A percentile compares a stretch with the other conserved stretches of the same genome.
Conservation (phyloP, 208 protist genomes). For the Angomonas ambiguus region DNA sequence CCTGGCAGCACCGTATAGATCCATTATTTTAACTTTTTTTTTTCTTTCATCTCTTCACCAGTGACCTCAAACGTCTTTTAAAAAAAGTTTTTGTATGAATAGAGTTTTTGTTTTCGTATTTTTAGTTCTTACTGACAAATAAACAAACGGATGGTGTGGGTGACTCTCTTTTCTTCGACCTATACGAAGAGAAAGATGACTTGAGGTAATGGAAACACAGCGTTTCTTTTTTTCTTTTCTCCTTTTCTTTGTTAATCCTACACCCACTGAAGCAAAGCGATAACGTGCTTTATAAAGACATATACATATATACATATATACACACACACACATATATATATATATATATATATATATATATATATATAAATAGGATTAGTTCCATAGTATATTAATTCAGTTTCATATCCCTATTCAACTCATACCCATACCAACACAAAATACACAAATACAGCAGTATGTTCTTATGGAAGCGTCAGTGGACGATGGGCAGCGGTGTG, state of each 20-base stretch:
- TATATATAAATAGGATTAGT: too few relatives aligned
- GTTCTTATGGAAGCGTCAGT: not conserved
- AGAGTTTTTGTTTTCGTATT: not conserved
- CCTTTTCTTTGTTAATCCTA: conserved; percentile 3
- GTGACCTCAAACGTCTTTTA: not conserved
- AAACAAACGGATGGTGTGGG: too few relatives aligned
- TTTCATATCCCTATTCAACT: too few relatives aligned
- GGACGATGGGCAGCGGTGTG: not conserved
- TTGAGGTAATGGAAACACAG: too few relatives aligned
- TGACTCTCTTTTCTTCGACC: conserved; percentile 3
- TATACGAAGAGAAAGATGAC: too few relatives aligned
- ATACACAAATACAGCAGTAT: not conserved
- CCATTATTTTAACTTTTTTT: conserved; percentile 4
- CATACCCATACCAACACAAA: not conserved
- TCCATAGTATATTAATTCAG: too few relatives aligned
- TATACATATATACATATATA: too few relatives aligned
- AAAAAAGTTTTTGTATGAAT: conserved; percentile 1
- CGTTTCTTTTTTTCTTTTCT: not conserved
- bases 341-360: too few relatives aligned
- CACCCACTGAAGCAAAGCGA: too few relatives aligned
- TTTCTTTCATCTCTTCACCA: not conserved
- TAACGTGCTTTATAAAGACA: too few relatives aligned
- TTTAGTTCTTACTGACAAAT: conserved; percentile 8
- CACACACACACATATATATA: too few relatives aligned
- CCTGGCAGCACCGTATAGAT: not conserved